A percentile compares a stretch with the other conserved stretches of the same genome.
Conservation (phyloP, 2,329 filamentous ascomycete genomes). For the Colletotrichum orbiculare region DNA sequence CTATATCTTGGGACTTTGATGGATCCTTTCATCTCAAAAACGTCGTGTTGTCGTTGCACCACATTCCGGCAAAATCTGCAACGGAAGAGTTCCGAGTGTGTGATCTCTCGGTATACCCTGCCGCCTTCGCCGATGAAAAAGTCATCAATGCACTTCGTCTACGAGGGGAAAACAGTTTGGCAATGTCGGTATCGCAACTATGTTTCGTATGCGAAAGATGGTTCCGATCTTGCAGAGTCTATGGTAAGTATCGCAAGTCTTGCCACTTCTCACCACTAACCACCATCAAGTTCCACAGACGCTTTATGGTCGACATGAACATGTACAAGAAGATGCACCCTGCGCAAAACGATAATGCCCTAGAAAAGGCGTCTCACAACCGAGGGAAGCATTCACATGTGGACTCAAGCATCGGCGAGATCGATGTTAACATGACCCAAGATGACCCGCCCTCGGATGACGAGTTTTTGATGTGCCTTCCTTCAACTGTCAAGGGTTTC, state of each 20-base stretch:
- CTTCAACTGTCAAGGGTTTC: background rate
- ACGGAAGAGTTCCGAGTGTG: background rate
- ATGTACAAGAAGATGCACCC: constrained; percentile 9
- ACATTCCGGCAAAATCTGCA: too few species aligned
- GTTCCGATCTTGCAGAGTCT: background rate
- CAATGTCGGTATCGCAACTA: background rate
- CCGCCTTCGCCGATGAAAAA: background rate
- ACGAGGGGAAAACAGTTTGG: constrained; percentile 8
- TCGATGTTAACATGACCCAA: background rate
- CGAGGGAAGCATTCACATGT: too few species aligned
- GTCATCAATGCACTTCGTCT: background rate
- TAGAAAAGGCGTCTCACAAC: background rate
- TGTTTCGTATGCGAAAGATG: background rate
- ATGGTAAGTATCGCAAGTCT: background rate
- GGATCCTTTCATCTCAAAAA: too few species aligned
- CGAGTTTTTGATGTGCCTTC: constrained; percentile 9
- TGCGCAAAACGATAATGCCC: background rate
- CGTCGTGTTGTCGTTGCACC: too few species aligned
- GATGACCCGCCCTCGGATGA: background rate
- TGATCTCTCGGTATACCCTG: background rate
- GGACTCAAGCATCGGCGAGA: background rate
- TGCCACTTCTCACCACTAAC: background rate
- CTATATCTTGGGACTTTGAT: too few species aligned
- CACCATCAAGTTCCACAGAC: background rate
- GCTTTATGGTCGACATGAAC: constrained; percentile 9